Percentiles rank a stretch among this genome's conserved stretches.
These are phyloP conservation scores for Pelargonium exstipulatum DNA, from an alignment of 441 rosid genomes.

Conservation along the genomic window DNA sequence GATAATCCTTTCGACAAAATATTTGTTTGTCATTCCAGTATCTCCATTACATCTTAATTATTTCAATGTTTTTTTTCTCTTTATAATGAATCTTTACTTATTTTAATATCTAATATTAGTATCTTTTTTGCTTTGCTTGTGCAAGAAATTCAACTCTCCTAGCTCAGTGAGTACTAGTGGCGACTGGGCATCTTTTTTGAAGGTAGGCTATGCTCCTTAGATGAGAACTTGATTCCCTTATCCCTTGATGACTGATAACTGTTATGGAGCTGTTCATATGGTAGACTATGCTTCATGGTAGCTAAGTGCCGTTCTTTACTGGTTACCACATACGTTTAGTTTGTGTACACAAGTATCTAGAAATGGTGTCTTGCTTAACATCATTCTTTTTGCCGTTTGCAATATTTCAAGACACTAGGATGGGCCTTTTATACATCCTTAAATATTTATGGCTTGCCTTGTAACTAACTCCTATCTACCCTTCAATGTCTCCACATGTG, in stretches of 20 bases:
- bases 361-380: not conserved
- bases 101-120: constrained; percentile 2
- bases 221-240: constrained; percentile 18
- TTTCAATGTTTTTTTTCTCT: constrained; percentile 15
- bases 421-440: not conserved
- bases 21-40: not conserved
- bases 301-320: not conserved
- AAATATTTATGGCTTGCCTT: not conserved
- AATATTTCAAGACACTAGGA: not conserved
- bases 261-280: constrained; percentile 8
- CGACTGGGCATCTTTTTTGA: constrained; percentile 86
- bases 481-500: not conserved
- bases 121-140: constrained; percentile 17
- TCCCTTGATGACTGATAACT: not conserved
- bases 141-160: constrained; percentile 92
- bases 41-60: constrained; percentile 10
- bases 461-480: not conserved
- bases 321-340: not conserved
- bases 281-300: constrained; percentile 6
- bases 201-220: constrained; percentile 44
- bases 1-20: not conserved
- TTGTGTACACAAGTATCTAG: not conserved
- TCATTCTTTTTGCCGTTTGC: not conserved
- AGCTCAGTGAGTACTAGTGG: constrained; percentile 59
- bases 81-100: constrained; percentile 11